phyloP scores from a whole-genome alignment of 2,329 filamentous ascomycete genomes.

The Cladosporium cucumerinum region DNA sequence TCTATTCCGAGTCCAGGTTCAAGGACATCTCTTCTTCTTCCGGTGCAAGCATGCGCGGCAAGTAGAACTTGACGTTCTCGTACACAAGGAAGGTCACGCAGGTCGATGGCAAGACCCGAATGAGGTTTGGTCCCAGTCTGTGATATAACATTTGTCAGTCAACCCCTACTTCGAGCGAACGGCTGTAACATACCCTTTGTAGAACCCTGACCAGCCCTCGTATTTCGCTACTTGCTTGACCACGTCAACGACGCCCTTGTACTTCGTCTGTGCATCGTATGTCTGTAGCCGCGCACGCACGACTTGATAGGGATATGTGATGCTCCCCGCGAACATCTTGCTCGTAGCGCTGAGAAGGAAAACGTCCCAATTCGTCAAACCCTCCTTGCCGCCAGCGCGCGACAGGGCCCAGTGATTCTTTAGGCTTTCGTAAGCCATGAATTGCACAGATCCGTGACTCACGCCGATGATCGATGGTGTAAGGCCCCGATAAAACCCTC shows the following conservation, averaged over 20 bases:
- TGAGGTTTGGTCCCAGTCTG: constrained; percentile 74
- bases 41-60: constrained; percentile 40
- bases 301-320: constrained; percentile 94
- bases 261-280: constrained; percentile 73
- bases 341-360: constrained; percentile 74
- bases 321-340: constrained; percentile 84
- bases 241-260: constrained; percentile 71
- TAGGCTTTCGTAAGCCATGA: constrained; percentile 84
- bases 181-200: constrained; percentile 61
- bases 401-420: constrained; percentile 57
- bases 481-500: constrained; percentile 85
- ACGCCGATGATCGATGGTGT: constrained; percentile 81
- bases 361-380: constrained; percentile 70
- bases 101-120: constrained; percentile 87
- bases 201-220: constrained; percentile 81
- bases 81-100: constrained; percentile 97
- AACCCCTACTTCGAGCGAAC: background rate
- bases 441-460: constrained; percentile 89
- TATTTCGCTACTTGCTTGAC: constrained; percentile 69
- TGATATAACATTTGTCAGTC: background rate
- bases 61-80: constrained; percentile 80
- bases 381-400: constrained; percentile 34
- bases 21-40: background rate
- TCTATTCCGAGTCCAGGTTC: background rate
- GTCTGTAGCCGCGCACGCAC: constrained; percentile 84